These are phyloP conservation scores for Moricandia arvensis DNA, from an alignment of 345 rosid genomes.

Conservation along the genomic window DNA sequence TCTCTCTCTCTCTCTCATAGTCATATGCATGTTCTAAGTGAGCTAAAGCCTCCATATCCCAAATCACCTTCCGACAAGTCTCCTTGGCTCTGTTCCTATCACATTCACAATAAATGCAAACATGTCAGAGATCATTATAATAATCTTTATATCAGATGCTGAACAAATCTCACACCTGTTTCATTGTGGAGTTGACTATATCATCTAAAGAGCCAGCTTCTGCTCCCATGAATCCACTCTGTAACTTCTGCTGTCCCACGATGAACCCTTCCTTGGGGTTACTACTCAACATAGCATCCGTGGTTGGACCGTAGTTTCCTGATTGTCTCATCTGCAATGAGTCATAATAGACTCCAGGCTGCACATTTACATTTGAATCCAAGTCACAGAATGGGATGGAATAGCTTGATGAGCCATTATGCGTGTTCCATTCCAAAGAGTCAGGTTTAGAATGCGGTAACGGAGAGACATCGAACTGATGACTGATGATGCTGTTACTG, in stretches of 20 bases:
- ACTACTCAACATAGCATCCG: constrained; percentile 39
- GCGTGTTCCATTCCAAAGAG: constrained; percentile 45
- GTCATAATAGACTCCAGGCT: constrained; percentile 37
- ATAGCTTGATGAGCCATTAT: constrained; percentile 41
- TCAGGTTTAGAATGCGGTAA: constrained; percentile 33
- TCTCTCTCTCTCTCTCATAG: constrained; percentile 12
- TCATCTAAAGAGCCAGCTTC: constrained; percentile 70
- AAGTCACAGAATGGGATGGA: constrained; percentile 40
- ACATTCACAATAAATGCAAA: background rate
- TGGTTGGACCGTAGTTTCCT: constrained; percentile 40
- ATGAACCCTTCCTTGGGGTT: constrained; percentile 46
- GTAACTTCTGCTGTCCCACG: constrained; percentile 47
- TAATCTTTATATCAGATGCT: constrained; percentile 7
- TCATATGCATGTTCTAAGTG: constrained; percentile 51
- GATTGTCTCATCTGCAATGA: constrained; percentile 37
- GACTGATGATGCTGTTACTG: constrained; percentile 28
- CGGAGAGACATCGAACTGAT: constrained; percentile 41
- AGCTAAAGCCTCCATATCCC: constrained; percentile 44
- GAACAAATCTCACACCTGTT: constrained; percentile 43
- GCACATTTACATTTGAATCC: constrained; percentile 39
- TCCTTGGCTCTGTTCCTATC: constrained; percentile 52
- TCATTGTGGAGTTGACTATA: constrained; percentile 56
- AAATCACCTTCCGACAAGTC: constrained; percentile 45
- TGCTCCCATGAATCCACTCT: constrained; percentile 42
- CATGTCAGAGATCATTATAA: constrained; percentile 7